Base-by-base conservation (phyloP, 495 filamentous ascomycete genomes). In the Amniculicola lignicola region DNA sequence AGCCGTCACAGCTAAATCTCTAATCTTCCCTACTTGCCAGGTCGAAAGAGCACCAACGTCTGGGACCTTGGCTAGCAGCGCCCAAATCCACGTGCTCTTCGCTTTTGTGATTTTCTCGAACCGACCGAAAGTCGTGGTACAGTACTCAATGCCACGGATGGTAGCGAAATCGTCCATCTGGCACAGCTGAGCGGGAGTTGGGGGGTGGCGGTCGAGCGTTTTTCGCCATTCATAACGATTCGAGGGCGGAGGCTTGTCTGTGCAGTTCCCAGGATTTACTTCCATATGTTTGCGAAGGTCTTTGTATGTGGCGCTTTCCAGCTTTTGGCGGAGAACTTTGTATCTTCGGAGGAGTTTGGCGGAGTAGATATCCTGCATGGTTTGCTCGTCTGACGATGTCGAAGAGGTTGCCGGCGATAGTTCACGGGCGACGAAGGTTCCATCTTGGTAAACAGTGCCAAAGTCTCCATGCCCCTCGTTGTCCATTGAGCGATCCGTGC, bases 101-200 rank as follows among this genome's bases (percentile, higher is more conserved):
- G 72, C 70, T 54, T 72, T 70, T 36, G 68, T 67, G 24, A 85
- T 66, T 36, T 74, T 63, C 28, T 72, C 55, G 4, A 69, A 70
- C 12, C 76, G 74, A 10, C 74, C 69, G 14, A 85, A 62, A 43
- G 77, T 73, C 39, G 73, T 52, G 14, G 63, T 45, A 28, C 62
- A 51, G 37, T 67, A 35, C 16, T 74, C 66, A 11, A 87, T 54
- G 23, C 89, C 70, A 16, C 75, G 72, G 15, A 89, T 63, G 2
- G 85, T 78, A 51, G 72, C 76, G 2, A 73, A 73, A 51, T 79
- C 79, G 61, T 86, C 77, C 82, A 92, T 84, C 16, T 77, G 77
- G 0, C 82, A 84, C 15, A 92, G 62, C 62, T 90, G 87, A 0
- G 75, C 80, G 10, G 85, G 84, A 14, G 77, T 69, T 6, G 89